Conservation (phyloP, 192 early-diverging fungal genomes). For the Gryganskiella cystojenkinii region DNA sequence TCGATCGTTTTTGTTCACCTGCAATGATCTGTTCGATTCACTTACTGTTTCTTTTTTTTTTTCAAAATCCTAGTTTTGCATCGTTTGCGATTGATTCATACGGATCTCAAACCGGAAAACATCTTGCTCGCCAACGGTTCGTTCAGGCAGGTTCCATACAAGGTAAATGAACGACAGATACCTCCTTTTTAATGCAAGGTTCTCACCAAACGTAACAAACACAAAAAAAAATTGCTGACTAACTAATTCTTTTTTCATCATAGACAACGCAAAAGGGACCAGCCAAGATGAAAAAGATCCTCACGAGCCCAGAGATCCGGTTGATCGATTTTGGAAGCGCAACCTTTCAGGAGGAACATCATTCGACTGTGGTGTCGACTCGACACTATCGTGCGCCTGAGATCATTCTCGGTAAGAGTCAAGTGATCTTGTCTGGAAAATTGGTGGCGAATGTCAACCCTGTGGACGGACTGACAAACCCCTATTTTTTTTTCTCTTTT, state of each 20-base stretch:
- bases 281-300: constrained; percentile 66
- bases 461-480: not conserved
- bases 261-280: constrained; percentile 40
- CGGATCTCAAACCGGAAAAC: constrained; percentile 98
- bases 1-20: not conserved
- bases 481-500: not conserved
- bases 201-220: no score
- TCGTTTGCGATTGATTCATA: constrained; percentile 88
- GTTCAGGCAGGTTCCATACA: constrained; percentile 64
- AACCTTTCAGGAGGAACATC: constrained; percentile 93
- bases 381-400: constrained; percentile 98
- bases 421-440: not conserved
- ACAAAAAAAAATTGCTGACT: not conserved
- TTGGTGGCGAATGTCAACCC: not conserved
- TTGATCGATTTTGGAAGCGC: constrained; percentile 98
- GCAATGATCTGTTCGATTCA: no score
- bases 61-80: constrained; percentile 76
- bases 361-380: constrained; percentile 92
- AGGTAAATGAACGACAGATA: constrained; percentile 25
- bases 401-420: constrained; percentile 81
- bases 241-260: not conserved
- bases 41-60: not conserved
- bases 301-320: constrained; percentile 79
- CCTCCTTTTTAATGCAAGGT: no score
- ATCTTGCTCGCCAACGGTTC: constrained; percentile 80